These are phyloP conservation scores for Ananas comosus DNA, from an alignment of 176 grass and related monocot species.

Conservation along the genomic window DNA sequence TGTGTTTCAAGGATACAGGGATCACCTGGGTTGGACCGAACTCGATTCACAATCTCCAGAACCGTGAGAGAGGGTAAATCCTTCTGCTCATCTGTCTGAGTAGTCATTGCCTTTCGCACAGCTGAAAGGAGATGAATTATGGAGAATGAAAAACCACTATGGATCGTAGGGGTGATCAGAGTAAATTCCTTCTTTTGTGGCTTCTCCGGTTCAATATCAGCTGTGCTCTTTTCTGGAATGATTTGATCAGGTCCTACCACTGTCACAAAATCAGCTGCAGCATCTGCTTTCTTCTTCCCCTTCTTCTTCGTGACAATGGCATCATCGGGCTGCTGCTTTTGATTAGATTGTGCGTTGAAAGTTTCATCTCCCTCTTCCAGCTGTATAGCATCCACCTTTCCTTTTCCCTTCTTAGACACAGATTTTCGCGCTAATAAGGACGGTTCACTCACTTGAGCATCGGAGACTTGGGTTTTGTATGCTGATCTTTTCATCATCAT, in stretches of 20 bases:
- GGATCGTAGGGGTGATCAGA: slow-evolving; percentile 86
- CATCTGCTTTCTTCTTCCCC: slow-evolving; percentile 67
- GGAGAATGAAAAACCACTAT: slow-evolving; percentile 93
- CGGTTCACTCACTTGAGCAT: slow-evolving; percentile 17
- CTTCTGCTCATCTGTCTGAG: slow-evolving; percentile 33
- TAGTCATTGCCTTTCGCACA: slow-evolving; percentile 80
- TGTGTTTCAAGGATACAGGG: slow-evolving; percentile 94
- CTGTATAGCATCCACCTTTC: slow-evolving; percentile 37
- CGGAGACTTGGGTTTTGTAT: slow-evolving; percentile 29
- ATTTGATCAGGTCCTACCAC: slow-evolving; percentile 32
- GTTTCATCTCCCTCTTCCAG: slow-evolving; percentile 38
- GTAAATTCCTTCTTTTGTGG: slow-evolving; percentile 68
- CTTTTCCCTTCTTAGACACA: slow-evolving; percentile 53
- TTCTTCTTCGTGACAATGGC: slow-evolving; percentile 63
- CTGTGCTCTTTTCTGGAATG: slow-evolving; percentile 32
- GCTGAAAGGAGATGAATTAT: slow-evolving; percentile 93
- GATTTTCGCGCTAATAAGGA: slow-evolving; percentile 32
- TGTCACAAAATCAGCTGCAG: slow-evolving; percentile 22
- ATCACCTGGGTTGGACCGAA: slow-evolving; percentile 83
- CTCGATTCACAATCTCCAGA: slow-evolving; percentile 70
- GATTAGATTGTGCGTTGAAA: slow-evolving; percentile 21
- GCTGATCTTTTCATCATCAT: slow-evolving; percentile 28
- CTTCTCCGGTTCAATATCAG: slow-evolving; percentile 65
- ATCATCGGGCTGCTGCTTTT: slow-evolving; percentile 36
- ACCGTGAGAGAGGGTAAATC: slow-evolving; percentile 56